Percentiles rank a stretch among this genome's conserved stretches.
These are phyloP conservation scores for Nicotiana attenuata DNA, from an alignment of 257 asterid genomes.

Conservation along the genomic window DNA sequence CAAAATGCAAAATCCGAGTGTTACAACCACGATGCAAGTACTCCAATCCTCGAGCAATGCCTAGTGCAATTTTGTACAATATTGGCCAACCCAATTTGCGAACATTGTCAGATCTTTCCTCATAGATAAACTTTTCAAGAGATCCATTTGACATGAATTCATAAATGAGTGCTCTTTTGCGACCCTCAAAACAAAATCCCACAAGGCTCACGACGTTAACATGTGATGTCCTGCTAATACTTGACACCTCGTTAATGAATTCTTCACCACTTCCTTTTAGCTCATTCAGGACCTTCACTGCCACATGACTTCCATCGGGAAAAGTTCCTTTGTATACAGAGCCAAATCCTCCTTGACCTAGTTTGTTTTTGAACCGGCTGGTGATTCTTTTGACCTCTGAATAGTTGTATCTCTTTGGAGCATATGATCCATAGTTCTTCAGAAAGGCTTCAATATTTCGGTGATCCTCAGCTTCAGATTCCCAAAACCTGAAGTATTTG, in stretches of 20 bases:
- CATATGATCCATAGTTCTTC: not conserved
- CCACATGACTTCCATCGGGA: not conserved
- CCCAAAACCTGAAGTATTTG: not conserved
- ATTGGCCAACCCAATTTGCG: constrained; percentile 11
- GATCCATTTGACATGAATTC: constrained; percentile 45
- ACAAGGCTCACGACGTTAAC: constrained; percentile 32
- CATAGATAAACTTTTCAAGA: constrained; percentile 26
- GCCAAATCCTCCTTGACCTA: constrained; percentile 21
- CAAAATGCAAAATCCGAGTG: not conserved
- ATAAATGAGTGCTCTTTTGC: constrained; percentile 31
- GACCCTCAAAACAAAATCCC: constrained; percentile 35
- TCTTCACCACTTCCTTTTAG: no score
- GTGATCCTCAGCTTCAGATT: not conserved
- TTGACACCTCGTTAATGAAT: not conserved
- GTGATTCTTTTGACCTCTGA: constrained; percentile 10
- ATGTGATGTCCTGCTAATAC: constrained; percentile 39
- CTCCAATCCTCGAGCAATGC: constrained; percentile 38
- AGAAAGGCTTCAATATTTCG: not conserved
- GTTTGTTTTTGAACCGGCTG: not conserved
- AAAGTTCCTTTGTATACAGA: constrained; percentile 13
- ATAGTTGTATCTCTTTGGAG: constrained; percentile 10
- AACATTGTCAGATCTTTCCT: not conserved
- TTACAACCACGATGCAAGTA: constrained; percentile 1
- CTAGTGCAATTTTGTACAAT: constrained; percentile 18
- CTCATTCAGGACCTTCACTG: not conserved